Conservation (phyloP, 176 grass and related monocot species). For the Elaeis guineensis region DNA sequence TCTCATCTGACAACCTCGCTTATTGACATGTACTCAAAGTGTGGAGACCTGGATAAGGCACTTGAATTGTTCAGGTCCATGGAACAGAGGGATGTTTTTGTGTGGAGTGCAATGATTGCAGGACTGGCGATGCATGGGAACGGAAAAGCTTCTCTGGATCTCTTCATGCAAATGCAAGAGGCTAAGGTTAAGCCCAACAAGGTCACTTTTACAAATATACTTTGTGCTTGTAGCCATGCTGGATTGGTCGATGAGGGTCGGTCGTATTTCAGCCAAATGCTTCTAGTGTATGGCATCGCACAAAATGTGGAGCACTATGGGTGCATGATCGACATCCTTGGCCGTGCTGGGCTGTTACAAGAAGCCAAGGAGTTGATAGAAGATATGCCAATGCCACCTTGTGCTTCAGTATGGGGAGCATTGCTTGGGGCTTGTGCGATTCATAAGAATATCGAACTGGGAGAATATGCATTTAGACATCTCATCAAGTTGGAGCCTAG, state of each 20-base stretch:
- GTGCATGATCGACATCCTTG: slow-evolving; percentile 55
- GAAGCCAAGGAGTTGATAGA: slow-evolving; percentile 43
- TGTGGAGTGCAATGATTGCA: slow-evolving; percentile 54
- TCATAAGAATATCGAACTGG: slow-evolving; percentile 32
- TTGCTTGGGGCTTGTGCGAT: slow-evolving; percentile 40
- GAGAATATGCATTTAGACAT: slow-evolving; percentile 28
- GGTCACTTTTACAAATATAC: slow-evolving; percentile 31
- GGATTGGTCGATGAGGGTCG: slow-evolving; percentile 34
- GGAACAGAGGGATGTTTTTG: slow-evolving; percentile 30
- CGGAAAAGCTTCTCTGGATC: slow-evolving; percentile 29
- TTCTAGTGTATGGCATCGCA: slow-evolving; percentile 26
- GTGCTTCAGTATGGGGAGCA: slow-evolving; percentile 40
- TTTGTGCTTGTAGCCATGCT: slow-evolving; percentile 42
- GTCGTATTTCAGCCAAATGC: slow-evolving; percentile 37
- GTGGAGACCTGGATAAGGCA: slow-evolving; percentile 38
- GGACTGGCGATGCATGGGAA: slow-evolving; percentile 35
- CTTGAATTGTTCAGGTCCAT: slow-evolving; percentile 35
- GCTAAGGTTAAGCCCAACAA: slow-evolving; percentile 32
- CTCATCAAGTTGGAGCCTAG: slow-evolving; percentile 31
- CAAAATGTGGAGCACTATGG: slow-evolving; percentile 29
- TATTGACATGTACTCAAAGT: slow-evolving; percentile 50
- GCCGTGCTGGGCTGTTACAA: slow-evolving; percentile 34
- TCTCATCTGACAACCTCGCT: slow-evolving; percentile 35
- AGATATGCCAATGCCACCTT: slow-evolving; percentile 39
- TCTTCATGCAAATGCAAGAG: slow-evolving; percentile 40